These are phyloP conservation scores for Starmerella etchellsii DNA, from an alignment of 805 yeast genomes.

Conservation along the genomic window DNA sequence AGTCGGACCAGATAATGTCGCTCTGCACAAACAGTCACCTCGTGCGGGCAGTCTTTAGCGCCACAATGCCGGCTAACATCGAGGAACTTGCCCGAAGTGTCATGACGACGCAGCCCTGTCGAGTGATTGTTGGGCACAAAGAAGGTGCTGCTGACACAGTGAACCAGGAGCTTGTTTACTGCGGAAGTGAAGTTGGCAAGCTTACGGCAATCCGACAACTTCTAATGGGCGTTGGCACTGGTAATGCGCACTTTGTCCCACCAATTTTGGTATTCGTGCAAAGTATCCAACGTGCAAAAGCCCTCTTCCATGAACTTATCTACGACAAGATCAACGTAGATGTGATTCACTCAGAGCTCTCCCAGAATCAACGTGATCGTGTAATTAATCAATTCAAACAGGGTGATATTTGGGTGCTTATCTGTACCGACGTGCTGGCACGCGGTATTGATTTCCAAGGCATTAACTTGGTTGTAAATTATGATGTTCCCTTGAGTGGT, in stretches of 20 bases:
- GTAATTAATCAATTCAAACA: conserved; percentile 71
- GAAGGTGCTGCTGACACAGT: conserved; percentile 82
- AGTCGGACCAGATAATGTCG: conserved; percentile 72
- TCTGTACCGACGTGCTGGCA: conserved; percentile 90
- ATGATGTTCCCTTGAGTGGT: conserved; percentile 88
- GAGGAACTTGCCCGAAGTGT: conserved; percentile 78
- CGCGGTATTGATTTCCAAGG: conserved; percentile 98
- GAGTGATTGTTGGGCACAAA: conserved; percentile 83
- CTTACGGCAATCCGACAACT: conserved; percentile 80
- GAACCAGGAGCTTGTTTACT: conserved; percentile 68
- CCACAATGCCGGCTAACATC: conserved; percentile 87
- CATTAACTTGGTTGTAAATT: conserved; percentile 83
- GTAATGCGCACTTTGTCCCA: conserved; percentile 37
- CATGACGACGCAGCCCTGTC: conserved; percentile 63
- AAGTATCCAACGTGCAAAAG: conserved; percentile 86
- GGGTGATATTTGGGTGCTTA: conserved; percentile 92
- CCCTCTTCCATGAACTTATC: conserved; percentile 79
- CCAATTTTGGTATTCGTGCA: conserved; percentile 89
- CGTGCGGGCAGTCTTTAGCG: conserved; percentile 76
- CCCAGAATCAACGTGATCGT: conserved; percentile 74
- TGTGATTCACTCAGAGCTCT: conserved; percentile 89
- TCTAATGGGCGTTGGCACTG: conserved; percentile 55
- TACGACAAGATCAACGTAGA: conserved; percentile 90
- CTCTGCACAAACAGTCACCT: conserved; percentile 35
- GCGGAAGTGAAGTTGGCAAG: conserved; percentile 95